Percentiles rank a stretch among this genome's conserved stretches.
Evolutionary conservation across 2,329 filamentous ascomycete species (phyloP).

Genomic region (Aspergillus sclerotialis): DNA sequence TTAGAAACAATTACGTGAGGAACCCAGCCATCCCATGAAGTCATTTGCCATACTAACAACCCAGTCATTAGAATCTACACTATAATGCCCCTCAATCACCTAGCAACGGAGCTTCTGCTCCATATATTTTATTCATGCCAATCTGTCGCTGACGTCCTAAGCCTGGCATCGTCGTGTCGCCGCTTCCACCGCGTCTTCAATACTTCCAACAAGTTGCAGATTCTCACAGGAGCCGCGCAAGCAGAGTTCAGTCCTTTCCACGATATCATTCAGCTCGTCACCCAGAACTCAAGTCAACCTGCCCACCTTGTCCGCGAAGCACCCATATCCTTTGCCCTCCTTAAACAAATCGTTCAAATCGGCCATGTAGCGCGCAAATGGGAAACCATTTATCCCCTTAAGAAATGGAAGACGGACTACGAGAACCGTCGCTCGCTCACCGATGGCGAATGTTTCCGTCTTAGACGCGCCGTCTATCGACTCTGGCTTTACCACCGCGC

Average conservation of each 20-base stretch:
- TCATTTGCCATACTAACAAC: no score
- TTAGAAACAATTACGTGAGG: no score
- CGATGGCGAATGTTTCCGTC: conserved; percentile 40
- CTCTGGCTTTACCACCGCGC: conserved; percentile 55
- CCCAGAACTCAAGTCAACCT: conserved; percentile 53
- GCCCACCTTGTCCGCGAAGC: conserved; percentile 48
- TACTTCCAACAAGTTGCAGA: conserved; percentile 47
- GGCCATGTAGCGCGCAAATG: conserved; percentile 52
- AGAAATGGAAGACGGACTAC: conserved; percentile 56
- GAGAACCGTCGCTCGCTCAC: conserved; percentile 49
- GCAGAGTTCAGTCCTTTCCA: conserved; percentile 51
- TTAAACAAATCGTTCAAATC: conserved; percentile 49
- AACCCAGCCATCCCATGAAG: no score
- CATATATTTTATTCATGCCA: conserved; percentile 50
- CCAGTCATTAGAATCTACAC: no score
- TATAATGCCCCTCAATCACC: conserved; percentile 47
- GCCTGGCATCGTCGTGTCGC: conserved; percentile 48
- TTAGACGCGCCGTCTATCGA: conserved; percentile 54
- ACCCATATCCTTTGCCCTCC: conserved; percentile 48
- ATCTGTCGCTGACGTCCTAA: conserved; percentile 47
- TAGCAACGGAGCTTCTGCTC: conserved; percentile 53
- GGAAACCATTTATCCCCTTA: conserved; percentile 55
- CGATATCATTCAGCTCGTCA: conserved; percentile 54
- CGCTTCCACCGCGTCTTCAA: conserved; percentile 48
- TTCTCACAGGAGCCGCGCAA: conserved; percentile 49